phyloP scores from a whole-genome alignment of 345 rosid genomes.

The Eucalyptus cloeziana region DNA sequence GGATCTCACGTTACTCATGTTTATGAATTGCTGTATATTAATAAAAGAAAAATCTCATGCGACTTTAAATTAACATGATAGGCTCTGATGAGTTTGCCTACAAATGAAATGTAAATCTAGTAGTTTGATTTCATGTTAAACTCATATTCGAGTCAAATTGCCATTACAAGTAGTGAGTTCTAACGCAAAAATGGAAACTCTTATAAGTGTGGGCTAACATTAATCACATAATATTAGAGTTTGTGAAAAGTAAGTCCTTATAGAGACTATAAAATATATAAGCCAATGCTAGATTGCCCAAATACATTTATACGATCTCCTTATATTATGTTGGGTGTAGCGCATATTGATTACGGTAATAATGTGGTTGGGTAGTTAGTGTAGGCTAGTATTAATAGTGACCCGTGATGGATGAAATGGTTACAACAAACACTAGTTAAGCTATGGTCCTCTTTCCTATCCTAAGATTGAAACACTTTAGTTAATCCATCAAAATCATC shows the following conservation, averaged over 20 bases:
- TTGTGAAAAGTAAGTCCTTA: too few relatives aligned
- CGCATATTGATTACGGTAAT: not conserved
- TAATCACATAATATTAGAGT: not conserved
- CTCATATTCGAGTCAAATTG: not conserved
- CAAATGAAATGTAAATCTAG: not conserved
- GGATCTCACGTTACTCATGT: not conserved
- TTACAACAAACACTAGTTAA: not conserved
- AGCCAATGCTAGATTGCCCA: not conserved
- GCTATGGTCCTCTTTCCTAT: not conserved
- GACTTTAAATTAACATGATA: not conserved
- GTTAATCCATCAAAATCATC: not conserved
- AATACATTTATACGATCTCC: too few relatives aligned
- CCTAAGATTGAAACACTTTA: not conserved
- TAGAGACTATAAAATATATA: too few relatives aligned
- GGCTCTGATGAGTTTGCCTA: not conserved
- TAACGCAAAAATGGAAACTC: rapidly evolving
- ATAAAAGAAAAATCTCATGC: not conserved
- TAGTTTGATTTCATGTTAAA: not conserved
- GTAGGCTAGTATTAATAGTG: not conserved
- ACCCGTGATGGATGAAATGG: not conserved
- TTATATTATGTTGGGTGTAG: not conserved
- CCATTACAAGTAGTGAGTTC: not conserved
- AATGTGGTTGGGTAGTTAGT: not conserved
- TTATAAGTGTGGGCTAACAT: too few relatives aligned
- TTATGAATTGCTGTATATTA: not conserved